These are phyloP conservation scores for Pseudocercospora crystallina DNA, from an alignment of 2,329 filamentous ascomycete genomes.

Conservation along the genomic window DNA sequence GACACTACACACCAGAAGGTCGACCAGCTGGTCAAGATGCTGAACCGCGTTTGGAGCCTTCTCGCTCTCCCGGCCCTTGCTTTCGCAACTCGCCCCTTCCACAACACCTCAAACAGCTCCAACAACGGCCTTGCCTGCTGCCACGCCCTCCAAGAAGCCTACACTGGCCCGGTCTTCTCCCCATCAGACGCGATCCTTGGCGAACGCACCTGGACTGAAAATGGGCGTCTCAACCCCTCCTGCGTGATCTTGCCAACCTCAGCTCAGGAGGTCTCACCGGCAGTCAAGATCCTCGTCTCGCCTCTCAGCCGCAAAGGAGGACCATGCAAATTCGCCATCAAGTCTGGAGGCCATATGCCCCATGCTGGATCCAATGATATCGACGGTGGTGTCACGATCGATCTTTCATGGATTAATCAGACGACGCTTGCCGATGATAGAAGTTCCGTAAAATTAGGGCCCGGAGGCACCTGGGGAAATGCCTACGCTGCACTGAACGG, in stretches of 20 bases:
- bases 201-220: constrained; percentile 17
- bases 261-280: constrained; percentile 4
- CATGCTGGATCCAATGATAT: constrained; percentile 18
- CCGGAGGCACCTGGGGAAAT: constrained; percentile 46
- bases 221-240: constrained; percentile 3
- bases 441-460: constrained; percentile 39
- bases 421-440: constrained; percentile 19
- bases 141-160: no score
- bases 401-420: constrained; percentile 23
- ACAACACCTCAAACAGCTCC: no score
- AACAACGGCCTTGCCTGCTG: no score
- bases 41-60: no score
- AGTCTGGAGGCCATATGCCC: constrained; percentile 13
- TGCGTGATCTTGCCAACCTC: constrained; percentile 12
- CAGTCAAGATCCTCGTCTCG: constrained; percentile 2
- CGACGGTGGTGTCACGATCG: constrained; percentile 26
- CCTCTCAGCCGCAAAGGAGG: not conserved
- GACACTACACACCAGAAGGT: no score
- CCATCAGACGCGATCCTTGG: no score
- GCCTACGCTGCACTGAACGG: constrained; percentile 43
- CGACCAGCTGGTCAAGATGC: no score
- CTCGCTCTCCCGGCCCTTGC: no score
- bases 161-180: no score
- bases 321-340: constrained; percentile 13
- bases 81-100: no score